Base-by-base conservation (phyloP, 495 filamentous ascomycete genomes). In the Hypoxylon lienhwacheense region DNA sequence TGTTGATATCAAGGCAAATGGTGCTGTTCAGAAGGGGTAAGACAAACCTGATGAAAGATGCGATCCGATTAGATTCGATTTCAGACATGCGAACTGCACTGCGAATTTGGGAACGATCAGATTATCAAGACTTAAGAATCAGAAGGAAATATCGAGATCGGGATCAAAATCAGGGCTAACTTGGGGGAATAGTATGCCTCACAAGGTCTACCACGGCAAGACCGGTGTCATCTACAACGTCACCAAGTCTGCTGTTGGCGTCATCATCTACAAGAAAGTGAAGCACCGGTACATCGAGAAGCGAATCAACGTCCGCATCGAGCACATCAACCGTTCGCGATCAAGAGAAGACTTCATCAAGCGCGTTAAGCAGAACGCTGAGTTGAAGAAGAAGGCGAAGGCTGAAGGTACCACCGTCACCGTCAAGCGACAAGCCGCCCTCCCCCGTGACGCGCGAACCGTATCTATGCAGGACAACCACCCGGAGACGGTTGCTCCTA, bases 121-220 rank as follows among this genome's bases (percentile, higher is more conserved):
- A n/a, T 11, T 42, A 17, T 7, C 15, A 5, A 12, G 10, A 22
- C 5, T 16, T 24, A 24, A 5, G 21, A 41, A 22, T 6, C 21
- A 37, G n/a, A n/a, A n/a, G n/a, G n/a, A n/a, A n/a, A n/a, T n/a
- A n/a, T n/a, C n/a, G n/a, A n/a, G n/a, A n/a, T n/a, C n/a, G n/a
- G n/a, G n/a, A n/a, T n/a, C n/a, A n/a, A n/a, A n/a, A 8, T 14
- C 1, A n/a, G 41, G 47, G 54, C 51, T 65, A 42, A 63, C 33
- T 31, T 8, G 32, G 46, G 31, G 41, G 41, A 53, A 78, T 70
- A 92, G 89, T 81, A 92, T 96, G 90, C 91, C 92, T 66, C 89
- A 92, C 86, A 97, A 97, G 82, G 87, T 95, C 78, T 96, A 95
- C 86, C 91, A 96, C 81, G 91, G 91, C 67, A 96, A 96, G 87